phyloP scores from a whole-genome alignment of 306 rosid species.

The Bauhinia variegata region DNA sequence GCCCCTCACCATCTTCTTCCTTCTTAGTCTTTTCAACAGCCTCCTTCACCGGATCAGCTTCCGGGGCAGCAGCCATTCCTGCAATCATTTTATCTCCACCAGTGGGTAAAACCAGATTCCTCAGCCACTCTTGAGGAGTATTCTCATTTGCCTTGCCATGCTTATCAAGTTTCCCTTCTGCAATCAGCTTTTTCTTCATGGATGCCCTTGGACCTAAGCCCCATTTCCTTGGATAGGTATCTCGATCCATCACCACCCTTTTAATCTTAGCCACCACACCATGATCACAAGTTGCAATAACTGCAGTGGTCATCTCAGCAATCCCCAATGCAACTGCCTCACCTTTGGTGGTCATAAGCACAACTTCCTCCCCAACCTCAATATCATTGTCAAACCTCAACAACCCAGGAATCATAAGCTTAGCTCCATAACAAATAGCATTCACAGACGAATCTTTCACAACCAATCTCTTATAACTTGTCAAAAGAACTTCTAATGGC shows the following conservation, averaged over 20 bases:
- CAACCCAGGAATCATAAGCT: conserved; percentile 85
- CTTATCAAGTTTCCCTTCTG: conserved; percentile 72
- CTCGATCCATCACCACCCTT: conserved; percentile 92
- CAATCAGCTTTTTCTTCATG: conserved; percentile 71
- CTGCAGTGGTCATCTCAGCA: conserved; percentile 89
- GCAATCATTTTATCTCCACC: conserved; percentile 72
- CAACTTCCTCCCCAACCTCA: conserved; percentile 81
- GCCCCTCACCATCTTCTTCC: conserved; percentile 44
- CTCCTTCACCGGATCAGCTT: conserved; percentile 33
- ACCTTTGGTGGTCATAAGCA: conserved; percentile 82
- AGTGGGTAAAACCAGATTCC: conserved; percentile 62
- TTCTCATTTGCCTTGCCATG: conserved; percentile 74
- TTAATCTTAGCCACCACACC: conserved; percentile 84
- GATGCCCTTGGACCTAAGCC: conserved; percentile 85
- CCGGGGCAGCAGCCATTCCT: conserved; percentile 55
- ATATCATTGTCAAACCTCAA: conserved; percentile 80
- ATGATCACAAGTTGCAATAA: conserved; percentile 89
- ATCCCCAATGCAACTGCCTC: conserved; percentile 86
- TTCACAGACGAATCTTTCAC: conserved; percentile 87
- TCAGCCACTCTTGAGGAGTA: conserved; percentile 72
- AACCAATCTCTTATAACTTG: conserved; percentile 80
- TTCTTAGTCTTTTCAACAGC: conserved; percentile 25
- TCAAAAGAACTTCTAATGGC: conserved; percentile 75
- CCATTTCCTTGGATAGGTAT: conserved; percentile 88
- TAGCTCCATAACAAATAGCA: conserved; percentile 88